Conservation (phyloP, 1,284 basidiomycete genomes). For the Phlebopus sp. region DNA sequence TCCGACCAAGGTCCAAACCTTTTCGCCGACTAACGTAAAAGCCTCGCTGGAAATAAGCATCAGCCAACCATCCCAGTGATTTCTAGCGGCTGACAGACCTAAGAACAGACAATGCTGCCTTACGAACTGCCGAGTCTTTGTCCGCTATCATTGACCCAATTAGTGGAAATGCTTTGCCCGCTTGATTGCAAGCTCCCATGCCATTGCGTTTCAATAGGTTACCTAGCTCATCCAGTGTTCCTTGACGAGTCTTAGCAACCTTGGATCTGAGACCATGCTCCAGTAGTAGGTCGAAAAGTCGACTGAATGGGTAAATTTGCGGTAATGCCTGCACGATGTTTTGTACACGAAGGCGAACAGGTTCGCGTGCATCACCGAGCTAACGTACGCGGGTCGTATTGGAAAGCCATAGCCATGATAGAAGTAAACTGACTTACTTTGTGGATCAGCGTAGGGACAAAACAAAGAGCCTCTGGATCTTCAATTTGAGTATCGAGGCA, state of each 20-base stretch:
- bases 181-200: conserved; percentile 74
- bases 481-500: conserved; percentile 76
- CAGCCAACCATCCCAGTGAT: conserved; percentile 1
- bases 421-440: conserved; percentile 57
- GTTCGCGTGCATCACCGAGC: conserved; percentile 82
- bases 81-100: conserved; percentile 44
- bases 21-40: conserved; percentile 83
- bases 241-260: conserved; percentile 87
- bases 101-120: conserved; percentile 74
- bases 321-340: conserved; percentile 71
- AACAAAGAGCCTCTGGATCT: conserved; percentile 85
- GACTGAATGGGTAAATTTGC: conserved; percentile 85
- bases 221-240: conserved; percentile 80
- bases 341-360: conserved; percentile 67
- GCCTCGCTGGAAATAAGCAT: conserved; percentile 56
- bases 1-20: conserved; percentile 80
- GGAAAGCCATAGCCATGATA: neutral
- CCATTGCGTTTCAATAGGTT: conserved; percentile 81
- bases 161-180: conserved; percentile 74
- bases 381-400: conserved; percentile 28
- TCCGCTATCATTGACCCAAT: conserved; percentile 85
- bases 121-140: conserved; percentile 83
- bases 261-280: conserved; percentile 87
- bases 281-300: conserved; percentile 83
- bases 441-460: conserved; percentile 87